These are phyloP conservation scores for Brassica carinata DNA, from an alignment of 345 rosid species.

Conservation along the genomic window DNA sequence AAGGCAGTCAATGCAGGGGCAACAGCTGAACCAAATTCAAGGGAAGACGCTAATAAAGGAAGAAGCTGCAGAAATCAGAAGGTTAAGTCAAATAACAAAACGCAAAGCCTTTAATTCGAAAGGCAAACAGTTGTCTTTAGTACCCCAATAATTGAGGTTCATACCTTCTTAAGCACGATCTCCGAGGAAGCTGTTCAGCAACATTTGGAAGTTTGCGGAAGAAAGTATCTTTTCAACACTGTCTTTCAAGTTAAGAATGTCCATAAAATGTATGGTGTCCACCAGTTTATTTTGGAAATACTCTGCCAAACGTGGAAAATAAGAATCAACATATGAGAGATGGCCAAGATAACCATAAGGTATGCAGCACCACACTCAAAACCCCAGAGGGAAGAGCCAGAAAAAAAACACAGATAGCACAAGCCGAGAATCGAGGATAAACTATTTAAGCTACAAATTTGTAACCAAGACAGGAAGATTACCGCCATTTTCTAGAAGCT, in stretches of 20 bases:
- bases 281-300: slow-evolving; percentile 99
- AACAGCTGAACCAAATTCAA: slow-evolving; percentile 97
- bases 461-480: slow-evolving; percentile 35
- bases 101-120: no score
- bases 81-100: slow-evolving; percentile 36
- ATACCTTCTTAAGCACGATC: slow-evolving; percentile 90
- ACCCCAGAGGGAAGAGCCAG: neutral
- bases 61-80: slow-evolving; percentile 71
- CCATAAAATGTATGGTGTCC: slow-evolving; percentile 99
- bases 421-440: neutral
- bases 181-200: slow-evolving; percentile 96
- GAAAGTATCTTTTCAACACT: slow-evolving; percentile 93
- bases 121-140: slow-evolving; percentile 30
- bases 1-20: slow-evolving; percentile 91
- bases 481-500: slow-evolving; percentile 96
- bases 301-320: slow-evolving; percentile 54
- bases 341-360: neutral
- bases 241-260: slow-evolving; percentile 91
- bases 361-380: neutral
- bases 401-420: neutral
- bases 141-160: slow-evolving; percentile 32
- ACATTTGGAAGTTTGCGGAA: slow-evolving; percentile 96
- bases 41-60: slow-evolving; percentile 95
- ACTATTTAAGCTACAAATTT: neutral
- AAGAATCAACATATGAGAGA: neutral